phyloP scores from a whole-genome alignment of 371 early-diverging fungal species.

The Mucor irregularis region DNA sequence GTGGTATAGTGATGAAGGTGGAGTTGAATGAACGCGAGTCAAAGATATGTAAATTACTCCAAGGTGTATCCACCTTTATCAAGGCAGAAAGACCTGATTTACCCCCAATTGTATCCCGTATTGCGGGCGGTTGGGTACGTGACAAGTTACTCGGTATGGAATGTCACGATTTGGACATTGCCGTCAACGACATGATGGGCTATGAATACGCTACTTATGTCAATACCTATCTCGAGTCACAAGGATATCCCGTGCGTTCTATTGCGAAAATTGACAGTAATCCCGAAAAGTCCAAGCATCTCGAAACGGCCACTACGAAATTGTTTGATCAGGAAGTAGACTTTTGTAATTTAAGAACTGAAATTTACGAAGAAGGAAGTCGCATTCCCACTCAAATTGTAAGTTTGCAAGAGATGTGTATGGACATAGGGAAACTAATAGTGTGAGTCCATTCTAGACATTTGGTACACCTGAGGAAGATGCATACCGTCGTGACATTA shows the following conservation, averaged over 20 bases:
- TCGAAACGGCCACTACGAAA: constrained; percentile 96
- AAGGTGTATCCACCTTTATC: constrained; percentile 57
- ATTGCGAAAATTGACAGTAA: constrained; percentile 90
- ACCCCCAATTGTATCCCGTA: constrained; percentile 73
- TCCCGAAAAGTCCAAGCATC: constrained; percentile 97
- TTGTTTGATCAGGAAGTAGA: constrained; percentile 86
- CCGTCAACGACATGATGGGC: constrained; percentile 95
- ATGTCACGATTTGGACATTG: constrained; percentile 96
- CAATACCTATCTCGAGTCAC: constrained; percentile 60
- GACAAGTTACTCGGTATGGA: constrained; percentile 94
- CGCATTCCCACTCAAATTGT: constrained; percentile 82
- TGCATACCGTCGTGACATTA: constrained; percentile 96
- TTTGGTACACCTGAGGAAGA: constrained; percentile 97
- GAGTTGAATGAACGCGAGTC: constrained; percentile 57
- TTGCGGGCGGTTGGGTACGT: constrained; percentile 99
- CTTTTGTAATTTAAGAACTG: constrained; percentile 96
- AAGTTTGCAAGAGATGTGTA: constrained; percentile 15
- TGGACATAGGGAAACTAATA: not conserved
- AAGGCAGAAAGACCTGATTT: constrained; percentile 48
- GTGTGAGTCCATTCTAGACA: constrained; percentile 53
- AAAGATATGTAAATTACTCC: constrained; percentile 64
- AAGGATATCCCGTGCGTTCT: constrained; percentile 50
- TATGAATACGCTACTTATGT: constrained; percentile 88
- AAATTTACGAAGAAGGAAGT: constrained; percentile 84
- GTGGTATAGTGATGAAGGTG: constrained; percentile 38